Evolutionary conservation across 164 flowering plant species (phyloP), one percentile per base, ranked within the genome.

Genomic region (Chimonanthus salicifolius): DNA sequence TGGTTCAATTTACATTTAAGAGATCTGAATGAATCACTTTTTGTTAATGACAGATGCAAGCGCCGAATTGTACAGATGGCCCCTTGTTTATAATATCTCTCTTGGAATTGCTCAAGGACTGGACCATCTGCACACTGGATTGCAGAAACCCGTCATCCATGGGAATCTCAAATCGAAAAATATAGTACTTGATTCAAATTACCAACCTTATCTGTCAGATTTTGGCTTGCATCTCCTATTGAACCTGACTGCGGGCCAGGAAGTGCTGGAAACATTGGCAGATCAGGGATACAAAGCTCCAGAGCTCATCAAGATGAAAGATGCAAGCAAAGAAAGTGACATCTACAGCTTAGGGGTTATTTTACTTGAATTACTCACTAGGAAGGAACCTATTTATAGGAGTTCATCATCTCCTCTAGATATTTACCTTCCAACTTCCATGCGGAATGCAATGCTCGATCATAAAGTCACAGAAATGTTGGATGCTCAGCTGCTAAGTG

Each of bases 161-260:
- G 99, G 97, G 46, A 95, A 91, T 75, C 94, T 95, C 74, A 91
- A 91, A 81, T 90, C 94, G 4, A 93, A 87, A 75, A 94, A 94
- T 75, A 79, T 94, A 64, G 75, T 92, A 15, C 72, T 94, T 75
- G 94, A 86, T 71, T 78, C 74, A 3, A 80, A 85, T 69, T 81
- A 71, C 75, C 77, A 88, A 3, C 88, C 97, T 0, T 82, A 71
- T 58, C 47, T 94, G 66, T 91, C 98, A 0, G 99, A 96, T 83
- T 91, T 79, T 62, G 92, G 95, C 58, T 74, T 90, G 8, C 88
- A 89, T 81, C 87, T 90, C 15, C 86, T 94, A 64, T 71, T 96
- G 78, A 92, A 87, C 75, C 85, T 90, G 16, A 80, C 85, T 4
- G 80, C 95, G 3, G 84, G 84, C 13, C 99, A 92, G 70, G 89